phyloP scores from a whole-genome alignment of 768 basidiomycete genomes.

The Tylopilus intermedius region DNA sequence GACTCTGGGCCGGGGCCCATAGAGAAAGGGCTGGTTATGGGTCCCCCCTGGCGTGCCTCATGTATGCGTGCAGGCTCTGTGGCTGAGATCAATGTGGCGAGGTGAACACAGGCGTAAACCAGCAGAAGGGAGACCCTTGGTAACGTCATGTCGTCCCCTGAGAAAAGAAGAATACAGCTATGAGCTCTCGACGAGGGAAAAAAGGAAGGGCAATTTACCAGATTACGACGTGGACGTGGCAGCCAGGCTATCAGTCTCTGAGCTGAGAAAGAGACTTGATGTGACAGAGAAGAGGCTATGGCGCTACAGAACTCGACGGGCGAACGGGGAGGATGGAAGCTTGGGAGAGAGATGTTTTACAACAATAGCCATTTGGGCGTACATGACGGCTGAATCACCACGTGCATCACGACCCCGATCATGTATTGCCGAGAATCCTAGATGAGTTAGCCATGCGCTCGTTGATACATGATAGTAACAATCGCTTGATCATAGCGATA shows the following conservation, averaged over 20 bases:
- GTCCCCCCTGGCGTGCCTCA: slow-evolving; percentile 21
- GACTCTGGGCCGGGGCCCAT: slow-evolving; percentile 8
- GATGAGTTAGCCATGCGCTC: neutral
- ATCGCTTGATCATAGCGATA: neutral
- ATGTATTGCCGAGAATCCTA: neutral
- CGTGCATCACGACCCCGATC: slow-evolving; percentile 11
- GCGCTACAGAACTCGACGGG: neutral
- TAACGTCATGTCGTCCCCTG: slow-evolving; percentile 15
- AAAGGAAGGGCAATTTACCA: neutral
- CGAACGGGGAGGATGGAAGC: neutral
- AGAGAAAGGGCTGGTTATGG: neutral
- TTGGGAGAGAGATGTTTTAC: slow-evolving; percentile 3
- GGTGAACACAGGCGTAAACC: slow-evolving; percentile 4
- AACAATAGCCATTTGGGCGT: slow-evolving; percentile 7
- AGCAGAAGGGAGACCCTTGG: slow-evolving; percentile 1
- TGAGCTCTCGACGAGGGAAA: neutral
- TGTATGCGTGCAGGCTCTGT: slow-evolving; percentile 10
- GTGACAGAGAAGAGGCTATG: neutral
- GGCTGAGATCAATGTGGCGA: slow-evolving; percentile 14
- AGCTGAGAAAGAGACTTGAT: neutral
- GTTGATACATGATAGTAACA: neutral
- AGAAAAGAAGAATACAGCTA: neutral
- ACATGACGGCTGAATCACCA: slow-evolving; percentile 1
- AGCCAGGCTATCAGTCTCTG: neutral
- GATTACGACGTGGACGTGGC: neutral